These are phyloP conservation scores for Tripterygium wilfordii DNA, from an alignment of 177 flowering plant species.

Conservation along the genomic window DNA sequence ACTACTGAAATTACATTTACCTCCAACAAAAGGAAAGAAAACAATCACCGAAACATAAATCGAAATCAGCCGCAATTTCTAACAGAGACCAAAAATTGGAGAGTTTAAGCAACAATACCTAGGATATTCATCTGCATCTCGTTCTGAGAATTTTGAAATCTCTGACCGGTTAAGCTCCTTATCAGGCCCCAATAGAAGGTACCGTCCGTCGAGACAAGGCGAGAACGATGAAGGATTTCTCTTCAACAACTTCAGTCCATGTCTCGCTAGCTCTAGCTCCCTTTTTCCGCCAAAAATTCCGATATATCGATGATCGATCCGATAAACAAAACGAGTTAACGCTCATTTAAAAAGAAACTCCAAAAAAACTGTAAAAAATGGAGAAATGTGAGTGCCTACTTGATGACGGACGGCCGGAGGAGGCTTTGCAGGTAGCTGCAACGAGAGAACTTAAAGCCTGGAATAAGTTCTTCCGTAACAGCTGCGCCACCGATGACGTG, in stretches of 20 bases:
- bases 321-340: too few species aligned
- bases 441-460: conserved; percentile 93
- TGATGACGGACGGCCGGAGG: conserved; percentile 83
- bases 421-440: conserved; percentile 98
- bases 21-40: too few species aligned
- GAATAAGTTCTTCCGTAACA: conserved; percentile 88
- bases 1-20: too few species aligned
- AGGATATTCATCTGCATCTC: conserved; percentile 78
- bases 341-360: too few species aligned
- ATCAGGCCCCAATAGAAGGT: conserved; percentile 76
- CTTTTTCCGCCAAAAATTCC: conserved; percentile 21
- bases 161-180: conserved; percentile 56
- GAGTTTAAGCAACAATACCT: conserved; percentile 27
- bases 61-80: too few species aligned
- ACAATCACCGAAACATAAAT: too few species aligned
- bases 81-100: too few species aligned
- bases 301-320: too few species aligned
- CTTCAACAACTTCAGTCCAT: conserved; percentile 80
- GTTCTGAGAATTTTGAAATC: conserved; percentile 78
- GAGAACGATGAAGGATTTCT: conserved; percentile 92
- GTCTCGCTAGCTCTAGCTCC: conserved; percentile 70
- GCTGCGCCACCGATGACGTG: conserved; percentile 95
- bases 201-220: conserved; percentile 86
- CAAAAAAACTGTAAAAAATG: too few species aligned
- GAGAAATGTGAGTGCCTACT: too few species aligned